A percentile compares a stretch with the other conserved stretches of the same genome.
Evolutionary conservation across 441 rosid species (phyloP).

Genomic region (Flueggea neowawraea): DNA sequence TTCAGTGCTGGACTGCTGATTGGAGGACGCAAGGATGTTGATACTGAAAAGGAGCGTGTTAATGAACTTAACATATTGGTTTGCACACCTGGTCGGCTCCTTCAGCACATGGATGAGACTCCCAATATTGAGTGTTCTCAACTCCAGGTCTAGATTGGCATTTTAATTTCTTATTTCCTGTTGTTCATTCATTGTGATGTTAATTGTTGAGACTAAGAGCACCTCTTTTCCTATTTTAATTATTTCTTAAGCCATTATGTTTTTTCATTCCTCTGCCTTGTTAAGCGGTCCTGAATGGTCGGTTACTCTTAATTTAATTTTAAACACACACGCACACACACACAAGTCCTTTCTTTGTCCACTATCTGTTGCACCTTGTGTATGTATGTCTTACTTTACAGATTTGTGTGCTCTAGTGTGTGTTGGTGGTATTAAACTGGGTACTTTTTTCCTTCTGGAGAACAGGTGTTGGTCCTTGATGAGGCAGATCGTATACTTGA

Average conservation of each 20-base stretch:
- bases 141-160: slow-evolving; percentile 65
- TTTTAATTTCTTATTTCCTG: neutral
- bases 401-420: no score
- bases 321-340: no score
- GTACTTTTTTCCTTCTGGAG: slow-evolving; percentile 29
- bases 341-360: no score
- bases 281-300: no score
- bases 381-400: no score
- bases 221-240: no score
- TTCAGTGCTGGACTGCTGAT: slow-evolving; percentile 90
- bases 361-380: no score
- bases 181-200: neutral
- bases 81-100: slow-evolving; percentile 96
- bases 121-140: slow-evolving; percentile 89
- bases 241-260: no score
- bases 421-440: slow-evolving; percentile 23
- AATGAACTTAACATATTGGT: slow-evolving; percentile 79
- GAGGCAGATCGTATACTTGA: slow-evolving; percentile 99
- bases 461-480: slow-evolving; percentile 91
- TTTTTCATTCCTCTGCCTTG: no score
- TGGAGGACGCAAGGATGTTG: slow-evolving; percentile 92
- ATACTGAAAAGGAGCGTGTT: slow-evolving; percentile 71
- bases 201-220: no score
- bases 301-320: no score
- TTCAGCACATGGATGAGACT: slow-evolving; percentile 98